Conservation (phyloP, 2,329 filamentous ascomycete species). For the Diplodia seriata region DNA sequence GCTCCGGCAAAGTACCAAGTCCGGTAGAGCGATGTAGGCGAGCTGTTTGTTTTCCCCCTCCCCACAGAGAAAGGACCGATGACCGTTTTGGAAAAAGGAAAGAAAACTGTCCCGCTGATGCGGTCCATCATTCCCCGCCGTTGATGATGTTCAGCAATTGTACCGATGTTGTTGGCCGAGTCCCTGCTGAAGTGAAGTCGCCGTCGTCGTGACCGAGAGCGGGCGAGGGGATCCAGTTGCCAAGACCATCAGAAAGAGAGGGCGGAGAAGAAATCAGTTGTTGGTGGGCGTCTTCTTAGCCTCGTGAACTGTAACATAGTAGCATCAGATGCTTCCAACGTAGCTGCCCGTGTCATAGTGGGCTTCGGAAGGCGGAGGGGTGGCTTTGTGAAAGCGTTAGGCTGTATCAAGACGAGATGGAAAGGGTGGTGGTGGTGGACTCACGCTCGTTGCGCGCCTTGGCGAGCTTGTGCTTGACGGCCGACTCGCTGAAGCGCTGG, state of each 20-base stretch:
- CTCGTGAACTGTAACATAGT: constrained; percentile 8
- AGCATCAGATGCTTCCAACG: constrained; percentile 1
- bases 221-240: background rate
- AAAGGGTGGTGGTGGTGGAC: background rate
- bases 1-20: background rate
- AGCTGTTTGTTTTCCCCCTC: background rate
- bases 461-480: constrained; percentile 52
- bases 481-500: constrained; percentile 51
- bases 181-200: too few species aligned
- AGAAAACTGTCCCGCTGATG: background rate
- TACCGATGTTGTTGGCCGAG: background rate
- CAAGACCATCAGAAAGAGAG: background rate
- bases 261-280: background rate
- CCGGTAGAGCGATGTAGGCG: background rate
- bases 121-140: background rate
- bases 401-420: background rate
- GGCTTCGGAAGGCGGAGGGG: background rate
- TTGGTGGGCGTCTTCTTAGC: background rate
- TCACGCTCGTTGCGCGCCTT: background rate
- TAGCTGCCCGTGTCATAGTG: background rate
- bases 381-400: background rate
- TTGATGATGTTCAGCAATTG: background rate
- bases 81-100: background rate
- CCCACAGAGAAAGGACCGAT: too few species aligned
- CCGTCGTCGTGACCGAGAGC: background rate